Base-by-base conservation (phyloP, 2,329 filamentous ascomycete species). In the Zymoseptoria passerinii region DNA sequence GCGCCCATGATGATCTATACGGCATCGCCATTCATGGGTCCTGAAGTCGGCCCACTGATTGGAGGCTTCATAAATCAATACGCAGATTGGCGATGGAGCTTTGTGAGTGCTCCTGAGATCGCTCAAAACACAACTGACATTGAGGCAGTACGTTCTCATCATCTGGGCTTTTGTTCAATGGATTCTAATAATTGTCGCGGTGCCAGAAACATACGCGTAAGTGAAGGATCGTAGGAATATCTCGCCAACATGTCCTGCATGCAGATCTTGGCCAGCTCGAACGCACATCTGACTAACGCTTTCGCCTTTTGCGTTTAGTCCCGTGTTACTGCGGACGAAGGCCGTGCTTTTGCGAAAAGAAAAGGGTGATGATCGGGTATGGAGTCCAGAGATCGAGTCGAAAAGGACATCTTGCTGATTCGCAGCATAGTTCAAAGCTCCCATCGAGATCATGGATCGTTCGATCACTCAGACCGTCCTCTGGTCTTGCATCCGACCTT, bases 21-120 rank as follows among this genome's bases (percentile, higher is more conserved):
- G 5, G 77, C 84, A 7, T 79, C 78, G 1, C 86, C 85, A 1
- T 88, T 58, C 81, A 66, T 77, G 57, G 75, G 81, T 1, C 82
- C 82, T 5, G 80, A 82, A 58, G 55, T 84, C 8, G 82, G 81
- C 0, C 82, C 82, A 8, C 68, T 84, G 55, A 71, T 88, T 18
- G 90, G 89, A 18, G 90, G 90, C 7, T 91, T 95, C 72, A 90
- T 95, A 71, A 92, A 92, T 71, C 83, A 87, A 65, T 83, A 86
- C 66, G 81, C 80, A 3, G 76, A 78, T 57, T 96, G 90, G 81
- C 78, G 88, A 55, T 94, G 89, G 62, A 27, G 20, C 19, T 52
- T 52, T 10, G 50, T 52, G n/a, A 28, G 50, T 28, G 2, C 13
- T 4, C 7, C n/a, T 13, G 35, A 44, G 19, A 28, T 23, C 7